These are phyloP conservation scores for Pestalotiopsis fici DNA, from an alignment of 2,329 filamentous ascomycete genomes.

Conservation along the genomic window DNA sequence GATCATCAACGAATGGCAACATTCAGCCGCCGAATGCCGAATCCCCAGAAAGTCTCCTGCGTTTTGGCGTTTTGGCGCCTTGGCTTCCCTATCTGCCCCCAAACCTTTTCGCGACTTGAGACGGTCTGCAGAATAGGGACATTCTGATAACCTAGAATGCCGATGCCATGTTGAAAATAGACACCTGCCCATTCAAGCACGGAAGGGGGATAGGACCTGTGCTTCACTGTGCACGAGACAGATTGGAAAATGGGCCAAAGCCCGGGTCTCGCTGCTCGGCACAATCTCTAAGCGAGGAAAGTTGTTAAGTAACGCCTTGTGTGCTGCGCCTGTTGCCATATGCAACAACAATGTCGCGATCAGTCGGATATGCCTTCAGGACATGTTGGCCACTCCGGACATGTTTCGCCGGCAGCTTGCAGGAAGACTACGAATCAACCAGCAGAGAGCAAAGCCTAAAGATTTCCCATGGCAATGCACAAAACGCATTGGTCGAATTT, in stretches of 20 bases:
- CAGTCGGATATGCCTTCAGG: background rate
- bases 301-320: background rate
- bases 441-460: background rate
- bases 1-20: background rate
- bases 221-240: background rate
- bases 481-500: too few species aligned
- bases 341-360: conserved; percentile 7
- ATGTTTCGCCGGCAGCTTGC: background rate
- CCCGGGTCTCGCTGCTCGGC: background rate
- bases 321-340: background rate
- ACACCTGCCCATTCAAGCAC: conserved; percentile 1
- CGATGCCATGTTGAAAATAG: background rate
- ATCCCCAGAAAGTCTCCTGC: background rate
- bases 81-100: background rate
- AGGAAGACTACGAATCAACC: background rate
- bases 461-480: background rate
- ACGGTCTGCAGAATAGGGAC: background rate
- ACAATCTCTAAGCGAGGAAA: conserved; percentile 3
- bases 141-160: background rate
- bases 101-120: background rate
- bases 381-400: background rate
- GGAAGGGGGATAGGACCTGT: background rate
- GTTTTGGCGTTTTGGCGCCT: background rate
- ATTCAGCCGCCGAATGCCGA: conserved; percentile 7
- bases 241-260: background rate